These are phyloP conservation scores for Rugosomyces carneus DNA, from an alignment of 1,284 basidiomycete genomes.

Conservation along the genomic window DNA sequence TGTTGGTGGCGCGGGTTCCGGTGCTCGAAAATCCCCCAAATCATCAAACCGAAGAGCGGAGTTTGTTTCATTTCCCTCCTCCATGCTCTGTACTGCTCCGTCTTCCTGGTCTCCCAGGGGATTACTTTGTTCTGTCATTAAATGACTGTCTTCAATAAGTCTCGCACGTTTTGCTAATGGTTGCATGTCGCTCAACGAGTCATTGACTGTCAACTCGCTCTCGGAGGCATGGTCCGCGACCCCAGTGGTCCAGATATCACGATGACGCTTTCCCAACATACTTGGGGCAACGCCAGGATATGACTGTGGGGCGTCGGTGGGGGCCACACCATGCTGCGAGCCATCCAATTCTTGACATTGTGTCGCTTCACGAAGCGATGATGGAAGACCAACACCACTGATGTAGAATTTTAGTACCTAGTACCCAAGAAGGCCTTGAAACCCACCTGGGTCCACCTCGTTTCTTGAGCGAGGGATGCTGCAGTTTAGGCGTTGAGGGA, in stretches of 20 bases:
- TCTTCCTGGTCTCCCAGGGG: neutral
- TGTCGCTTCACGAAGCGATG: constrained; percentile 1
- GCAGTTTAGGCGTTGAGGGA: constrained; percentile 21
- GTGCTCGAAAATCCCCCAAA: constrained; percentile 27
- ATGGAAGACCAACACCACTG: constrained; percentile 1
- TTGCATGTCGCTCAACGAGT: constrained; percentile 30
- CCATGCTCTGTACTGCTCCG: neutral
- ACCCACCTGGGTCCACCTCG: constrained; percentile 11
- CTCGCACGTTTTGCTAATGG: constrained; percentile 48
- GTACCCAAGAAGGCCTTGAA: neutral
- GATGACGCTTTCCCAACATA: constrained; percentile 54
- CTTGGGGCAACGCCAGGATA: constrained; percentile 37
- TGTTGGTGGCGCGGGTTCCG: constrained; percentile 41
- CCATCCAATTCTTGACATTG: neutral
- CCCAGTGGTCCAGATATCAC: constrained; percentile 40
- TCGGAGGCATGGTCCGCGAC: constrained; percentile 35
- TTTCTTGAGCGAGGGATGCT: constrained; percentile 12
- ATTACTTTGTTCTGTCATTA: neutral
- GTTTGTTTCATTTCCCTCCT: constrained; percentile 14
- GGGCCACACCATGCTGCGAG: neutral
- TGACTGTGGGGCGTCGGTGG: constrained; percentile 7
- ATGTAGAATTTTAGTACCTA: neutral
- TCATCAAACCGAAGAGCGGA: constrained; percentile 36
- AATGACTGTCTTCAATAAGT: constrained; percentile 16
- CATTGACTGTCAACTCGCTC: constrained; percentile 29